These are phyloP conservation scores for Plasmodium reichenowi DNA, from an alignment of 169 alveolate genomes.

Conservation along the genomic window DNA sequence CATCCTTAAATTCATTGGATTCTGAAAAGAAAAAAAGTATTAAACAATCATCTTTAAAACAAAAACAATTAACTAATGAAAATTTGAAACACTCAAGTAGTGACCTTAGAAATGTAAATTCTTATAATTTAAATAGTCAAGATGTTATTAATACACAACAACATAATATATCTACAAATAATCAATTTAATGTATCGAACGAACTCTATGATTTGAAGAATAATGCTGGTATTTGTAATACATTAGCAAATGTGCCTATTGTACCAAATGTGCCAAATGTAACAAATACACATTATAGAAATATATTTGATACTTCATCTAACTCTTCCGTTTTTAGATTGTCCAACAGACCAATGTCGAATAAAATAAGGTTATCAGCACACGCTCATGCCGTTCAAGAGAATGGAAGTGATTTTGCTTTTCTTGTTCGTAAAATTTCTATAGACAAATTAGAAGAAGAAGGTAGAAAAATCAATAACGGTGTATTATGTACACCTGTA, in stretches of 20 bases:
- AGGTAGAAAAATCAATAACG: constrained; percentile 89
- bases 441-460: constrained; percentile 93
- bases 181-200: constrained; percentile 20
- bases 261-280: background rate
- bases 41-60: constrained; percentile 64
- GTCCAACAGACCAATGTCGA: constrained; percentile 75
- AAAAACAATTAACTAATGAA: constrained; percentile 33
- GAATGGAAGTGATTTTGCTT: constrained; percentile 88
- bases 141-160: constrained; percentile 42
- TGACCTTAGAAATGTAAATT: constrained; percentile 18
- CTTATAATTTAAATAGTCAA: constrained; percentile 43
- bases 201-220: constrained; percentile 7
- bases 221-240: background rate
- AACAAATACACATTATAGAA: constrained; percentile 25
- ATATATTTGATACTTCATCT: constrained; percentile 43
- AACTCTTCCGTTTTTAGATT: constrained; percentile 63
- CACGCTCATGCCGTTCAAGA: constrained; percentile 90
- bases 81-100: constrained; percentile 3
- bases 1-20: constrained; percentile 36
- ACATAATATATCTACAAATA: constrained; percentile 9
- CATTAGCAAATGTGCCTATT: constrained; percentile 10
- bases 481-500: constrained; percentile 81
- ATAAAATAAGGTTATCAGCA: constrained; percentile 84
- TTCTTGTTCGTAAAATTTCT: constrained; percentile 89
- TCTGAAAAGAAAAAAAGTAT: constrained; percentile 43